phyloP scores from a whole-genome alignment of 805 yeast genomes.

The Candida manassasensis region DNA sequence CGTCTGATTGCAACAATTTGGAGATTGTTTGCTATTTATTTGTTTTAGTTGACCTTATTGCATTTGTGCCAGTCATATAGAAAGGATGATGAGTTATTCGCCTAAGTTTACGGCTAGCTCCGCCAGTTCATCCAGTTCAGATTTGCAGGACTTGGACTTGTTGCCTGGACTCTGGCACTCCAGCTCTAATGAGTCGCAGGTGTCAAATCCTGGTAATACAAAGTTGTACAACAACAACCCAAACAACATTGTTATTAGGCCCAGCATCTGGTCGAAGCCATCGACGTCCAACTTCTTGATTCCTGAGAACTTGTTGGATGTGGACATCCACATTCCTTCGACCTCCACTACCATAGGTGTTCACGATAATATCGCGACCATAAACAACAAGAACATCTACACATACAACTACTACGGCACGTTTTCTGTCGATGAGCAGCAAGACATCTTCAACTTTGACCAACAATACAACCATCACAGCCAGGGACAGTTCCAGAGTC shows the following conservation, averaged over 20 bases:
- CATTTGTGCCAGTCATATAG: too few species aligned
- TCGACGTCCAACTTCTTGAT: background rate
- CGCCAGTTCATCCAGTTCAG: conserved; percentile 9
- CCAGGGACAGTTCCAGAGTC: conserved; percentile 9
- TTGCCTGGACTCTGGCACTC: conserved; percentile 17
- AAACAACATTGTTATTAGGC: background rate
- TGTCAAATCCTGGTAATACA: conserved; percentile 1
- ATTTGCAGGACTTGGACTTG: conserved; percentile 13
- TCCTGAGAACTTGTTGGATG: conserved; percentile 4
- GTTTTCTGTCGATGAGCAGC: conserved; percentile 3
- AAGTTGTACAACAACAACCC: background rate
- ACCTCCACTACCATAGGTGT: conserved; percentile 1
- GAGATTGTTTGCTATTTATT: too few species aligned
- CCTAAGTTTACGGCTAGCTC: conserved; percentile 5
- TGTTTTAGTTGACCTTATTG: too few species aligned
- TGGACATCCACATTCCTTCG: conserved; percentile 2
- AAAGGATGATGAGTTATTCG: conserved; percentile 1
- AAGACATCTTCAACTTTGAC: conserved; percentile 12
- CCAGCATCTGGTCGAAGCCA: conserved; percentile 4
- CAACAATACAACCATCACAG: conserved; percentile 10
- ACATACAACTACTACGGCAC: conserved; percentile 5
- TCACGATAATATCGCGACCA: conserved; percentile 7
- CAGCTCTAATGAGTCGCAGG: conserved; percentile 9
- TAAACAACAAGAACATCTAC: conserved; percentile 9
- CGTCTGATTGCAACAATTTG: too few species aligned